phyloP scores from a whole-genome alignment of 345 rosid genomes.

The Turritis glabra region DNA sequence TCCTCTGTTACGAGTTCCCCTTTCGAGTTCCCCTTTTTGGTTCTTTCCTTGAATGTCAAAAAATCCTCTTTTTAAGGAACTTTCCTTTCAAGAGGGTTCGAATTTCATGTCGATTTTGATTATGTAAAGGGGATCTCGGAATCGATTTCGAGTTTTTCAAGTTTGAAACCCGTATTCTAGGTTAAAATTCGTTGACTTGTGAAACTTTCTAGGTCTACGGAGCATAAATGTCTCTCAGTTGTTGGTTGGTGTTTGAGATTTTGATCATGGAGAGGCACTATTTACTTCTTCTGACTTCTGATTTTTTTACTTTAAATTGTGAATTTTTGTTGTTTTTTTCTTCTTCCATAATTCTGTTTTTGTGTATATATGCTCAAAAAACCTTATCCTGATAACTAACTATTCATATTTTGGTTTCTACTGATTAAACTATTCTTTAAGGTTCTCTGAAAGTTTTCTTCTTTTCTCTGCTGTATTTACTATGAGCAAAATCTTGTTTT shows the following conservation, averaged over 20 bases:
- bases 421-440: neutral
- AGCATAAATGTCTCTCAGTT: neutral
- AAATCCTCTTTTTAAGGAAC: neutral
- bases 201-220: slow-evolving; percentile 23
- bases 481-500: neutral
- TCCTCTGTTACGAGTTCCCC: slow-evolving; percentile 9
- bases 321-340: neutral
- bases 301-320: neutral
- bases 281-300: neutral
- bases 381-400: slow-evolving; percentile 12
- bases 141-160: neutral
- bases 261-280: neutral
- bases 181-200: slow-evolving; percentile 26
- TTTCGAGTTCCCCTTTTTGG: slow-evolving; percentile 7
- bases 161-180: neutral
- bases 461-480: neutral
- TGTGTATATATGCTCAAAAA: neutral
- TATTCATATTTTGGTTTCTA: neutral
- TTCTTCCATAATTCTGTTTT: neutral
- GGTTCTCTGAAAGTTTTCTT: neutral
- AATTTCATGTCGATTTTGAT: slow-evolving; percentile 10
- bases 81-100: no score
- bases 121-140: neutral
- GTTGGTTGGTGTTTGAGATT: neutral
- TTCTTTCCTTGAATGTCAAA: neutral